phyloP scores from a whole-genome alignment of 768 basidiomycete genomes.

The Mycena crocata region DNA sequence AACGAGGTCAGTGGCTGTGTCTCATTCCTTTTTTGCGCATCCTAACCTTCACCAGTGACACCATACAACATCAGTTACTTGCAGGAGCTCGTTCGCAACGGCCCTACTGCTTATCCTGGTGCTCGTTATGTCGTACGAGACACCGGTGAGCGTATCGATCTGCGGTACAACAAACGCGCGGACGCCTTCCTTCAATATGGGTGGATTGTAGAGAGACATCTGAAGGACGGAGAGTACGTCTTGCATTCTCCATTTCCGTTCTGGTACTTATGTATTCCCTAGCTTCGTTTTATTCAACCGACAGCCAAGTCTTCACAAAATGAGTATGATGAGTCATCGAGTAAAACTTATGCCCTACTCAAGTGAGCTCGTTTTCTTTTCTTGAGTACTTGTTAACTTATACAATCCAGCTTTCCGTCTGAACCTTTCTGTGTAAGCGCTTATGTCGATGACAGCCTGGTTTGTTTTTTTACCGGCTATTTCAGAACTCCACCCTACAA shows the following conservation, averaged over 20 bases:
- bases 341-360: constrained; percentile 98
- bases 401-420: constrained; percentile 86
- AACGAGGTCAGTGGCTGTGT: constrained; percentile 74
- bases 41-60: constrained; percentile 69
- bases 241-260: constrained; percentile 3
- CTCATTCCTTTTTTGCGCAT: background rate
- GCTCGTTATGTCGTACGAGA: constrained; percentile 97
- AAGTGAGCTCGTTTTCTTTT: constrained; percentile 65
- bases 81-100: constrained; percentile 94
- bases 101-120: constrained; percentile 94
- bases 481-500: constrained; percentile 95
- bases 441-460: constrained; percentile 25
- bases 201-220: constrained; percentile 97
- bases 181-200: constrained; percentile 97
- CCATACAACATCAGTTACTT: constrained; percentile 96
- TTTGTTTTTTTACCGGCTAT: constrained; percentile 41
- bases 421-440: constrained; percentile 94
- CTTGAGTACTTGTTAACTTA: constrained; percentile 1
- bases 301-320: constrained; percentile 98
- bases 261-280: constrained; percentile 1
- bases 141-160: constrained; percentile 95
- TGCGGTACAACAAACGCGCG: constrained; percentile 95
- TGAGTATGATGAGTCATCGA: constrained; percentile 99
- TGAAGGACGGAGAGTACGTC: constrained; percentile 98
- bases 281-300: constrained; percentile 97